Evolutionary conservation across 257 asterid species (phyloP).

Genomic region (Nicotiana undulata): DNA sequence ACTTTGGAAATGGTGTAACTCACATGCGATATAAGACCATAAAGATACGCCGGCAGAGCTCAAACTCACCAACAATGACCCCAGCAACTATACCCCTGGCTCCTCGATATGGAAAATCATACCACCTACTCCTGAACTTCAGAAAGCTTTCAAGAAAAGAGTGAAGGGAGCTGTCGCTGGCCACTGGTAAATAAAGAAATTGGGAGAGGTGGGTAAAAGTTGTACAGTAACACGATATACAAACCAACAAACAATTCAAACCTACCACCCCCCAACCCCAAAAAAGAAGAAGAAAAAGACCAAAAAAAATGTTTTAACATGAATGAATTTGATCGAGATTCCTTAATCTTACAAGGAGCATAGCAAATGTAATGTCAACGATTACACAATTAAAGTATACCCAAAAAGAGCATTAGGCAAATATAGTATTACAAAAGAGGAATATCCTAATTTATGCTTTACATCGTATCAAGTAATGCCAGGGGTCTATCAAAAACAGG

Average conservation of each 20-base stretch:
- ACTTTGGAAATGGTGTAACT: conserved; percentile 18
- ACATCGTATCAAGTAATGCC: neutral
- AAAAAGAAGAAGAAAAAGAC: neutral
- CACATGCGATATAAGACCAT: conserved; percentile 90
- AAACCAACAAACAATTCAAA: neutral
- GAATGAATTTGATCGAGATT: neutral
- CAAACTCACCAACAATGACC: conserved; percentile 73
- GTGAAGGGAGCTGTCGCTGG: conserved; percentile 61
- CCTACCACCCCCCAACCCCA: neutral
- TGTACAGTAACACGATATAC: neutral
- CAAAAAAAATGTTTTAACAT: neutral
- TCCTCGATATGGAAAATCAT: conserved; percentile 86
- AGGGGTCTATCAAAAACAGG: too few species aligned
- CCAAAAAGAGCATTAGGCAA: neutral
- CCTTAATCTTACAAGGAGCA: neutral
- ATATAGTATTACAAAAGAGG: neutral
- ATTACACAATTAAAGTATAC: neutral
- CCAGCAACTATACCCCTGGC: conserved; percentile 72
- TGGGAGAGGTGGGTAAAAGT: neutral
- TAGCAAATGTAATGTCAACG: neutral
- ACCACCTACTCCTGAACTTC: conserved; percentile 90
- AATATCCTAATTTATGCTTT: neutral
- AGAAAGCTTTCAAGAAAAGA: conserved; percentile 81
- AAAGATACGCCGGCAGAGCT: conserved; percentile 85
- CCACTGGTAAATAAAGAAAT: conserved; percentile 42